phyloP scores from a whole-genome alignment of 2,329 filamentous ascomycete genomes.

The Diaporthe sp. region DNA sequence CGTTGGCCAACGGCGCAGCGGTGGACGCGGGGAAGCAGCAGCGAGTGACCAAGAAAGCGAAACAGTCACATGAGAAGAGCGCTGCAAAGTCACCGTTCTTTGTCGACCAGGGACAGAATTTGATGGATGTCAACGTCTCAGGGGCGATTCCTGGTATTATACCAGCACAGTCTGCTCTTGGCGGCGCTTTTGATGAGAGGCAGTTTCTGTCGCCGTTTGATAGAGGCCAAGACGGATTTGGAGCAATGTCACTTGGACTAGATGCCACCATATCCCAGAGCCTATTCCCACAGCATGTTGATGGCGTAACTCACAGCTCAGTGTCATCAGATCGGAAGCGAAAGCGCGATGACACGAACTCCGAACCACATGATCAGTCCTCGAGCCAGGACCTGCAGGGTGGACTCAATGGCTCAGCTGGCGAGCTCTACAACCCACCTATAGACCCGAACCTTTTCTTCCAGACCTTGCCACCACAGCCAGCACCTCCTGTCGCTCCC shows the following conservation, averaged over 20 bases:
- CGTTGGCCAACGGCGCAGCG: background rate
- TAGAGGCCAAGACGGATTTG: constrained; percentile 20
- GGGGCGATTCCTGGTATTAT: constrained; percentile 3
- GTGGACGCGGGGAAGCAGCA: constrained; percentile 10
- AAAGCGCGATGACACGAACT: constrained; percentile 18
- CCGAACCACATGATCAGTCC: background rate
- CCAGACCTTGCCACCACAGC: constrained; percentile 3
- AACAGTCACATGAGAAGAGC: constrained; percentile 12
- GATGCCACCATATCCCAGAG: constrained; percentile 34
- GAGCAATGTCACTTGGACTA: constrained; percentile 27
- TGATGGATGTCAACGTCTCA: background rate
- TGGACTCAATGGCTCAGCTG: constrained; percentile 4
- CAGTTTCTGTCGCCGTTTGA: constrained; percentile 23
- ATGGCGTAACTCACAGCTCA: background rate
- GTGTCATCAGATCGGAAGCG: constrained; percentile 27
- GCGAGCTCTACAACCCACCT: constrained; percentile 10
- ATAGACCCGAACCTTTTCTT: constrained; percentile 17
- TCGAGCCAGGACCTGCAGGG: constrained; percentile 1
- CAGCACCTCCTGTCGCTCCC: constrained; percentile 15
- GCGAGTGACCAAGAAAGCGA: constrained; percentile 18
- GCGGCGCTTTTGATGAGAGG: constrained; percentile 9
- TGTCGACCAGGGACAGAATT: constrained; percentile 9
- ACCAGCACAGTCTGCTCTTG: constrained; percentile 15
- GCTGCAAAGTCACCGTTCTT: constrained; percentile 31
- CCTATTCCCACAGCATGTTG: constrained; percentile 28